Conservation (phyloP, 164 flowering plant species). For the Echeveria elegans region DNA sequence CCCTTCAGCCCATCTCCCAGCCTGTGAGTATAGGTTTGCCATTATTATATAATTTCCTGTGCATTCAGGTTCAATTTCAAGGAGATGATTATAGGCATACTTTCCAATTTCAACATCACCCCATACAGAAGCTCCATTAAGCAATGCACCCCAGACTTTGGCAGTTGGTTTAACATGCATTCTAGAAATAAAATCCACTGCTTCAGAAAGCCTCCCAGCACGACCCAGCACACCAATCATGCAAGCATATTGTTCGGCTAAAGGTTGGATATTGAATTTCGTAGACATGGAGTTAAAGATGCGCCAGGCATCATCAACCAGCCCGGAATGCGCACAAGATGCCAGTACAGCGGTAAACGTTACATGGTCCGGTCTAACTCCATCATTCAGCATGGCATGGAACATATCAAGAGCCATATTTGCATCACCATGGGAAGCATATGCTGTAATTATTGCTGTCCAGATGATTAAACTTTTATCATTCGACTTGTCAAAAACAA, state of each 20-base stretch:
- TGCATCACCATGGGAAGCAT: conserved; percentile 73
- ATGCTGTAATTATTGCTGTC: conserved; percentile 80
- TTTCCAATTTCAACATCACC: conserved; percentile 61
- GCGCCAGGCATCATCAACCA: conserved; percentile 44
- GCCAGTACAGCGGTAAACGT: conserved; percentile 66
- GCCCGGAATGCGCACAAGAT: conserved; percentile 76
- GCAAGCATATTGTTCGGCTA: conserved; percentile 78
- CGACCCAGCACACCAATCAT: conserved; percentile 67
- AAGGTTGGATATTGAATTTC: conserved; percentile 42
- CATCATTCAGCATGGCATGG: conserved; percentile 40
- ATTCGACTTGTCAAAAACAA: conserved; percentile 33
- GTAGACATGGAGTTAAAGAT: conserved; percentile 43
- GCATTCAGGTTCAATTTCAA: conserved; percentile 71
- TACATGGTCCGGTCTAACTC: conserved; percentile 59
- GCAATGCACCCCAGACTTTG: conserved; percentile 76
- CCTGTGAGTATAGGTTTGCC: conserved; percentile 73
- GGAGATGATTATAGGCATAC: conserved; percentile 40
- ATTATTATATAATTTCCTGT: conserved; percentile 57
- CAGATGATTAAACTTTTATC: conserved; percentile 54
- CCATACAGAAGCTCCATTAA: conserved; percentile 56
- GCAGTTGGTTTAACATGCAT: conserved; percentile 71
- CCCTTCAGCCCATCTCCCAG: conserved; percentile 78
- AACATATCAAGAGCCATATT: conserved; percentile 33
- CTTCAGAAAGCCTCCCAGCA: conserved; percentile 65
- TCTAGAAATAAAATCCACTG: conserved; percentile 41